Percentiles rank a stretch among this genome's conserved stretches.
Evolutionary conservation across 768 basidiomycete species (phyloP).

Genomic region (Pleurotus ostreatus): DNA sequence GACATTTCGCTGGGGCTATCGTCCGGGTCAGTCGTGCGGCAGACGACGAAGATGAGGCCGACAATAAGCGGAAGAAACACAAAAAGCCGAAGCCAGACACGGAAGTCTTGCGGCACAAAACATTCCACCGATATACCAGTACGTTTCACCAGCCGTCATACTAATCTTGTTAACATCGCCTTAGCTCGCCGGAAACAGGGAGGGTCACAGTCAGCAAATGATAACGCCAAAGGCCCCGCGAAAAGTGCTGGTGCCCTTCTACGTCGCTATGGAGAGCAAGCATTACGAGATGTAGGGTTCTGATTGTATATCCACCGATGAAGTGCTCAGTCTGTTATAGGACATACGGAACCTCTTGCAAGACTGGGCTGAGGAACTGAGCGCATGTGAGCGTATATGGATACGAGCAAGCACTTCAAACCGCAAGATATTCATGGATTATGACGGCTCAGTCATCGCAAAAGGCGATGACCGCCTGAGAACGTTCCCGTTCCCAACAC

Average conservation of each 20-base stretch:
- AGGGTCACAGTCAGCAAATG: conserved; percentile 88
- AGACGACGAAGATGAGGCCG: conserved; percentile 32
- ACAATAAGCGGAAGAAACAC: conserved; percentile 47
- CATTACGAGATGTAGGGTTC: conserved; percentile 73
- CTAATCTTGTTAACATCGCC: conserved; percentile 3
- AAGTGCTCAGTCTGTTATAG: conserved; percentile 30
- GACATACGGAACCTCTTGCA: conserved; percentile 82
- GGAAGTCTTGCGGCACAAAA: conserved; percentile 86
- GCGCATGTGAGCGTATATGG: conserved; percentile 86
- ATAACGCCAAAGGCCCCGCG: conserved; percentile 89
- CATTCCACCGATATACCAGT: conserved; percentile 99
- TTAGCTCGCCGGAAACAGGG: conserved; percentile 96
- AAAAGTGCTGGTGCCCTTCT: conserved; percentile 92
- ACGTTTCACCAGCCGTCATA: conserved; percentile 24
- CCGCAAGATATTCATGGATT: conserved; percentile 85
- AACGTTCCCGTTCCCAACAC: conserved; percentile 94
- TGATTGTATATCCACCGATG: neutral
- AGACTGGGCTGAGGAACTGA: conserved; percentile 87
- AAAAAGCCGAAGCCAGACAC: conserved; percentile 72
- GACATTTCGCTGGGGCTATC: conserved; percentile 95
- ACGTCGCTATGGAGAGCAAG: conserved; percentile 93
- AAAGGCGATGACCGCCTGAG: conserved; percentile 79
- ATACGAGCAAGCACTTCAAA: conserved; percentile 88
- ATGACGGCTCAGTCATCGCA: conserved; percentile 70
- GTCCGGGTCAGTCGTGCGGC: conserved; percentile 60